Evolutionary conservation across 345 rosid species (phyloP).

Genomic region (Trapa incisa): DNA sequence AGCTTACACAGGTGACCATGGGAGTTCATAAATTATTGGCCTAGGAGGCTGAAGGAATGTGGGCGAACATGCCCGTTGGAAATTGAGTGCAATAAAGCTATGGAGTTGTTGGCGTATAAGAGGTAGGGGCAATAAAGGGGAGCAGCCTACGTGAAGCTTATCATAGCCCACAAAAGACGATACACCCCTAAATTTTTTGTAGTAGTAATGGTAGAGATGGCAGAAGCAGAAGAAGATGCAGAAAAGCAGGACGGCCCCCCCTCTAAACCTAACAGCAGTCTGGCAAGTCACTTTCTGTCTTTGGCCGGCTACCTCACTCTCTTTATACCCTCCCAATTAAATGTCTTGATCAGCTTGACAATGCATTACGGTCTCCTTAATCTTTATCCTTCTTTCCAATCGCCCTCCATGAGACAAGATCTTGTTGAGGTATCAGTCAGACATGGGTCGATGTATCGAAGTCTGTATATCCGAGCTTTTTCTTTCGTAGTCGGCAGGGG

Average conservation of each 20-base stretch:
- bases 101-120: background rate
- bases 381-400: background rate
- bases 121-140: background rate
- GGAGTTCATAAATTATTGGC: no score
- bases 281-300: conserved; percentile 11
- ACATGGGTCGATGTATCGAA: no score
- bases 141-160: background rate
- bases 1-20: no score
- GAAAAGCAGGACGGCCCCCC: background rate
- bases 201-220: background rate
- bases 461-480: no score
- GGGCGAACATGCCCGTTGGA: background rate
- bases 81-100: background rate
- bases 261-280: background rate
- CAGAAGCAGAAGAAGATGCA: background rate
- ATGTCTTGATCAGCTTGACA: background rate
- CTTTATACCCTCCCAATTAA: background rate
- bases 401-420: background rate
- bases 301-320: background rate
- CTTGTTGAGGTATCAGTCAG: no score
- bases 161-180: background rate
- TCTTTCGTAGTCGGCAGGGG: no score
- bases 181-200: background rate
- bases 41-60: background rate
- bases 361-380: no score